phyloP scores from a whole-genome alignment of 148 eudicot genomes.

The Vaccinium macrocarpon region DNA sequence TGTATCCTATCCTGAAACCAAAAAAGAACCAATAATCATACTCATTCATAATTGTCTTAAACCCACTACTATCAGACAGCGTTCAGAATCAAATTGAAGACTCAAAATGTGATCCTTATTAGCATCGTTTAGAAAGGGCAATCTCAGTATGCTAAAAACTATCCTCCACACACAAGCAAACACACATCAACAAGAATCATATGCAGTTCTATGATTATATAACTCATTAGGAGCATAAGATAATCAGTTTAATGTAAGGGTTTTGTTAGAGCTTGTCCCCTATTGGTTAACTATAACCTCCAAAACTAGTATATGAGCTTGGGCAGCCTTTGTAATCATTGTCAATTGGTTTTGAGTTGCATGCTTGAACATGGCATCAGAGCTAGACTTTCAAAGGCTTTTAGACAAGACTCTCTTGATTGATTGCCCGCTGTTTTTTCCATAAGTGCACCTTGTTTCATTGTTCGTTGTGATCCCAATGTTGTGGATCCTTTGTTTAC shows the following conservation, averaged over 20 bases:
- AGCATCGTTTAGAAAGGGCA: neutral
- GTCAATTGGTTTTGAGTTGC: no score
- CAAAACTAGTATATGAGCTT: no score
- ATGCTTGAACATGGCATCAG: no score
- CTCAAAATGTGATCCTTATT: neutral
- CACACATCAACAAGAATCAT: neutral
- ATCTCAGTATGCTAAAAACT: neutral
- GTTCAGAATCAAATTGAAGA: neutral
- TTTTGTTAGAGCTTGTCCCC: neutral
- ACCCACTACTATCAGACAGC: neutral
- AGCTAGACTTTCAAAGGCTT: no score
- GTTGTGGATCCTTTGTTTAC: no score
- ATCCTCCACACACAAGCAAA: neutral
- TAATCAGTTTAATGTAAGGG: neutral
- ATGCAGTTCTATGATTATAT: neutral
- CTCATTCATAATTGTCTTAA: neutral
- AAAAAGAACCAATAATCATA: neutral
- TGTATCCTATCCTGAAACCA: conserved; percentile 84
- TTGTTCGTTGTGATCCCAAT: no score
- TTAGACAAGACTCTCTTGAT: no score
- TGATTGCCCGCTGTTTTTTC: no score
- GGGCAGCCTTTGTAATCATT: no score
- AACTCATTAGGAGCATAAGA: conserved; percentile 3
- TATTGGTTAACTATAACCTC: no score
- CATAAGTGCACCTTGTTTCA: no score